These are phyloP conservation scores for Collybia sp. DNA, from an alignment of 768 basidiomycete genomes.

Conservation along the genomic window DNA sequence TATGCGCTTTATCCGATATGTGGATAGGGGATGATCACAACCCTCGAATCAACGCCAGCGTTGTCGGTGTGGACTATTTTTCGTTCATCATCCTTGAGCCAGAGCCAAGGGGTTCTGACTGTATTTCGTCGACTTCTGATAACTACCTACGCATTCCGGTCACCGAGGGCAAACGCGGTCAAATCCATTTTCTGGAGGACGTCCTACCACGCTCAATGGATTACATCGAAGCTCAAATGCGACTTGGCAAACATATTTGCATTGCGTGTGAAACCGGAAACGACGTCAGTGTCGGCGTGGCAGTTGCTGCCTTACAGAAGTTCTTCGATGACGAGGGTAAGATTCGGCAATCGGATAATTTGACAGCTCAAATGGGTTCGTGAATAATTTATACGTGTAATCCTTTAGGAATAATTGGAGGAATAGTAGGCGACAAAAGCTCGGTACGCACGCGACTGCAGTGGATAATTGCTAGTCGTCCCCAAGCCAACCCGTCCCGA, in stretches of 20 bases:
- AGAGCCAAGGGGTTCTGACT: not conserved
- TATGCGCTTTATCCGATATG: conserved; percentile 29
- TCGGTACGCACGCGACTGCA: conserved; percentile 72
- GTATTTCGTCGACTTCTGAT: not conserved
- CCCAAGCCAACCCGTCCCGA: conserved; percentile 79
- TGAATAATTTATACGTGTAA: not conserved
- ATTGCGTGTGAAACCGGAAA: conserved; percentile 54
- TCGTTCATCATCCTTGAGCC: not conserved
- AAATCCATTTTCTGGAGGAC: conserved; percentile 39
- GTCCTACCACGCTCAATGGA: conserved; percentile 43
- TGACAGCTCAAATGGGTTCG: not conserved
- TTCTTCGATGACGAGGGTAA: conserved; percentile 55
- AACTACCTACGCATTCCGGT: conserved; percentile 16
- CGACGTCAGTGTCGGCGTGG: conserved; percentile 62
- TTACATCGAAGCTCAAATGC: conserved; percentile 40
- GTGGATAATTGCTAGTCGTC: conserved; percentile 77
- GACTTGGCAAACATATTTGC: conserved; percentile 31
- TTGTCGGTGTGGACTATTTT: not conserved
- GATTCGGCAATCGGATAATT: not conserved
- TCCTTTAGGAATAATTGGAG: not conserved
- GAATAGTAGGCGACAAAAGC: conserved; percentile 41
- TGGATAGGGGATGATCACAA: not conserved
- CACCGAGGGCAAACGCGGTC: conserved; percentile 48
- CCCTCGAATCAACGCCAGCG: not conserved
- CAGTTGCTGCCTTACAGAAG: conserved; percentile 48